These are phyloP conservation scores for Didymella exigua DNA, from an alignment of 2,329 filamentous ascomycete species.

Conservation along the genomic window DNA sequence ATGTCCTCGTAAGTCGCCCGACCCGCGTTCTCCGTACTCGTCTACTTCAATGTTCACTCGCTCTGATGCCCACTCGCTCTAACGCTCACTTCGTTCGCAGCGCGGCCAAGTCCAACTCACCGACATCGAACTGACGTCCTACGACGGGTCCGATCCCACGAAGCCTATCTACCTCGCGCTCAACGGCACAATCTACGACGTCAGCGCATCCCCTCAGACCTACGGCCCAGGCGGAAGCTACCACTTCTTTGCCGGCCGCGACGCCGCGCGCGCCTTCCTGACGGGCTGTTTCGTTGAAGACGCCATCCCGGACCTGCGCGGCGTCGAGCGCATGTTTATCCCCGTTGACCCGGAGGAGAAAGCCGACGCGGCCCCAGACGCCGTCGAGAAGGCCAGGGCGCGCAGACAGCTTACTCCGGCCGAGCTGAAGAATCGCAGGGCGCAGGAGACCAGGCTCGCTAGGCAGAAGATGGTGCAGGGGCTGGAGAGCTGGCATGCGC, in stretches of 20 bases:
- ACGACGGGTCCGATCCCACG: conserved; percentile 75
- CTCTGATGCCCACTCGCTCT: no score
- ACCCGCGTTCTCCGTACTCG: no score
- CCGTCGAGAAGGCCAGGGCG: conserved; percentile 35
- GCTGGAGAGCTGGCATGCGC: conserved; percentile 79
- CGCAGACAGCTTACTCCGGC: conserved; percentile 30
- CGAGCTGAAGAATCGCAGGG: conserved; percentile 58
- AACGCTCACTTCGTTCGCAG: neutral
- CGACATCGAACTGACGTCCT: conserved; percentile 71
- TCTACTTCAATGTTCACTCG: no score
- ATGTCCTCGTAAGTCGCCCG: conserved; percentile 34
- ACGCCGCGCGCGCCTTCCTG: conserved; percentile 86
- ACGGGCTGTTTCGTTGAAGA: conserved; percentile 93
- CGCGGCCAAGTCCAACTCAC: conserved; percentile 70
- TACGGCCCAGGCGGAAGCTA: conserved; percentile 80
- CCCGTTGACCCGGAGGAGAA: conserved; percentile 64
- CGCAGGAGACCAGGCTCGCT: conserved; percentile 69
- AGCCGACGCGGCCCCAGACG: conserved; percentile 25
- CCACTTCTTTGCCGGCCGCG: conserved; percentile 81
- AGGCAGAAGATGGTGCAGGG: conserved; percentile 67
- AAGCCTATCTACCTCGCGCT: conserved; percentile 90
- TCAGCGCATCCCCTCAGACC: conserved; percentile 62
- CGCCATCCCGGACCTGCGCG: conserved; percentile 80
- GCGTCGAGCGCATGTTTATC: conserved; percentile 83
- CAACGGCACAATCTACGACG: conserved; percentile 86